A percentile compares a stretch with the other conserved stretches of the same genome.
These are phyloP conservation scores for Colletotrichum eremochloae DNA, from an alignment of 2,329 filamentous ascomycete species.

Conservation along the genomic window DNA sequence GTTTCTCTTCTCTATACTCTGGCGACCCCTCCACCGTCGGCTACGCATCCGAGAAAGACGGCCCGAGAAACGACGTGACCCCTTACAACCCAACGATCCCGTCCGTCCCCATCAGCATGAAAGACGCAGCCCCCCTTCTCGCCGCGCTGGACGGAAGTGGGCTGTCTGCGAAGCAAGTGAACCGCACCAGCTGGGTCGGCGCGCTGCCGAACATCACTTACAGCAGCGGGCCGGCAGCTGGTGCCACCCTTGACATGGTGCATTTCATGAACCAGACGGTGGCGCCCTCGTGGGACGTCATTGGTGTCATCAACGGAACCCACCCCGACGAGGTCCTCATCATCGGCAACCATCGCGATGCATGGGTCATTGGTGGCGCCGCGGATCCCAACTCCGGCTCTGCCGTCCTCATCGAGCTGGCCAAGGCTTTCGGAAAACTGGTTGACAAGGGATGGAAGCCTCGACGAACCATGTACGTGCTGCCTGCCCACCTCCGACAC, in stretches of 20 bases:
- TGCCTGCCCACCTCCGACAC: not conserved
- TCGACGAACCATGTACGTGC: constrained; percentile 57
- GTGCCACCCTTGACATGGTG: constrained; percentile 29
- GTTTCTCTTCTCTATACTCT: constrained; percentile 29
- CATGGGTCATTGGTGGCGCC: constrained; percentile 66
- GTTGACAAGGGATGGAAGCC: constrained; percentile 64
- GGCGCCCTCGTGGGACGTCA: constrained; percentile 48
- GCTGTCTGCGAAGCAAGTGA: constrained; percentile 20
- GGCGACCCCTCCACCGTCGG: constrained; percentile 27
- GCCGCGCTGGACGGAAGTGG: constrained; percentile 25
- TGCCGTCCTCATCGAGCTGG: constrained; percentile 62
- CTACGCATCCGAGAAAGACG: constrained; percentile 32
- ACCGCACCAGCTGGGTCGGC: constrained; percentile 29
- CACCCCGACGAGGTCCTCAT: constrained; percentile 58
- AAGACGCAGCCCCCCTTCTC: constrained; percentile 20
- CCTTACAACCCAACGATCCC: constrained; percentile 31
- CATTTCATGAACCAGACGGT: constrained; percentile 34
- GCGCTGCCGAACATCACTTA: constrained; percentile 32
- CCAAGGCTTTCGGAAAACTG: constrained; percentile 62
- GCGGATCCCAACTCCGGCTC: constrained; percentile 65
- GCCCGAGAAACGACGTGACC: constrained; percentile 26
- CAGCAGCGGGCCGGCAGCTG: constrained; percentile 27
- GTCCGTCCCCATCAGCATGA: constrained; percentile 31
- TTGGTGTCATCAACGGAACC: constrained; percentile 57
- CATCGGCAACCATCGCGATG: constrained; percentile 66